Conservation (phyloP, 176 grass and related monocot species). For the Eleusine indica region DNA sequence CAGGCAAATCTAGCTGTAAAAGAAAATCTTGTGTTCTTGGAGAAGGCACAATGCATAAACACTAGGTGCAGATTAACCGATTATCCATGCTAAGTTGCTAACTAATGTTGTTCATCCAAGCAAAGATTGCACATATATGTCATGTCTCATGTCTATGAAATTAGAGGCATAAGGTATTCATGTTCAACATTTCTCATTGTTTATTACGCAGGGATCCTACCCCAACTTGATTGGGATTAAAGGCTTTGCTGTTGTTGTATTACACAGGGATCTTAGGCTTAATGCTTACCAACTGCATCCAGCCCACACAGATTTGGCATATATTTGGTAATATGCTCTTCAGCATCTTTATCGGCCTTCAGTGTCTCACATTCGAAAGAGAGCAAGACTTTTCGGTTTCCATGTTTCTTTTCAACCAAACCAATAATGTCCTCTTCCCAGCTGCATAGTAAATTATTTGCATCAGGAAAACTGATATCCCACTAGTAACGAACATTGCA, state of each 20-base stretch:
- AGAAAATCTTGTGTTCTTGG: background rate
- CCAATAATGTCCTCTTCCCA: constrained; percentile 85
- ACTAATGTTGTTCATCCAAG: background rate
- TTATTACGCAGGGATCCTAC: background rate
- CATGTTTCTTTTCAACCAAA: constrained; percentile 75
- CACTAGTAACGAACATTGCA: background rate
- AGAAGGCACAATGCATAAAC: background rate
- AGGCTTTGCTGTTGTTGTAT: too few species aligned
- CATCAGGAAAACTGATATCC: constrained; percentile 1
- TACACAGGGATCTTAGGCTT: background rate
- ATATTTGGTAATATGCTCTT: constrained; percentile 76
- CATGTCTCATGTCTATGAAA: background rate
- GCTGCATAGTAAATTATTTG: constrained; percentile 36
- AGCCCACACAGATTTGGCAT: constrained; percentile 80
- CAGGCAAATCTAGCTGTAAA: background rate
- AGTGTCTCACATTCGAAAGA: constrained; percentile 83
- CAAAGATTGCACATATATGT: background rate
- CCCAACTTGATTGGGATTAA: too few species aligned
- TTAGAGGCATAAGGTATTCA: background rate
- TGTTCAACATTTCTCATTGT: constrained; percentile 1
- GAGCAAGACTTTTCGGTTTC: constrained; percentile 53
- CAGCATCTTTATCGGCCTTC: constrained; percentile 82
- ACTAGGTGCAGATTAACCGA: background rate
- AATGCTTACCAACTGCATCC: constrained; percentile 82
- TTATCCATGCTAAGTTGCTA: background rate